Evolutionary conservation across 805 yeast species (phyloP).

Genomic region (Maudiozyma barnettii): DNA sequence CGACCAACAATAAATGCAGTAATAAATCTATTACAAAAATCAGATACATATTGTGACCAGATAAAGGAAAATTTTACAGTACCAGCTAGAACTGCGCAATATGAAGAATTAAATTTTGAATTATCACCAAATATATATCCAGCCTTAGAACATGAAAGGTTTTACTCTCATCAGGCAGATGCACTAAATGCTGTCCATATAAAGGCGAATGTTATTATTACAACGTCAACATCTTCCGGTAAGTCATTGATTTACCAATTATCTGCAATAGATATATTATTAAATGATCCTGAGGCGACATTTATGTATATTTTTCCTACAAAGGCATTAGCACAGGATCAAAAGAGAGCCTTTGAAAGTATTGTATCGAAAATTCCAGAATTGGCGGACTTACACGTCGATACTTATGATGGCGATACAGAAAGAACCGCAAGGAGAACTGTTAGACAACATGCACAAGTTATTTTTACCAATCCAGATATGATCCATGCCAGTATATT

Average conservation of each 20-base stretch:
- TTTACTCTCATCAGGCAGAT: constrained; percentile 75
- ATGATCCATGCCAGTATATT: constrained; percentile 77
- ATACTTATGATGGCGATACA: constrained; percentile 93
- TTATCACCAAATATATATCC: constrained; percentile 43
- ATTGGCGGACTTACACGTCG: constrained; percentile 42
- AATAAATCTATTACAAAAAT: constrained; percentile 37
- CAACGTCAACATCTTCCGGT: constrained; percentile 96
- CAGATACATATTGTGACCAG: constrained; percentile 53
- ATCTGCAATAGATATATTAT: constrained; percentile 53
- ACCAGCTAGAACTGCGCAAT: constrained; percentile 39
- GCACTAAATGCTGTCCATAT: constrained; percentile 54
- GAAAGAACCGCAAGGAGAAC: constrained; percentile 42
- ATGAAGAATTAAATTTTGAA: constrained; percentile 34
- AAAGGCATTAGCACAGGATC: constrained; percentile 96
- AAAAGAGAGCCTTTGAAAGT: constrained; percentile 65
- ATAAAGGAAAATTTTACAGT: constrained; percentile 44
- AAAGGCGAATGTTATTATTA: constrained; percentile 65
- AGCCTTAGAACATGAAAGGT: constrained; percentile 41
- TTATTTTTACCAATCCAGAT: constrained; percentile 92
- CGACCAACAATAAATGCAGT: constrained; percentile 41
- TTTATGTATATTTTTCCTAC: constrained; percentile 92
- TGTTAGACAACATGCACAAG: constrained; percentile 57
- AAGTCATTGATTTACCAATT: constrained; percentile 87
- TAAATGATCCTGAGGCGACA: constrained; percentile 38
- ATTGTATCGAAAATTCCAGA: constrained; percentile 43